A percentile compares a stretch with the other conserved stretches of the same genome.
Conservation (phyloP, 306 rosid genomes). For the barrel medic (Medicago truncatula) region MtrunA17r5.0-ANR NC_053044.1:25413501-25414000, state of each 20-base stretch:
- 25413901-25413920: conserved; percentile 91
- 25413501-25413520: conserved; percentile 28
- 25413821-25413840: neutral
- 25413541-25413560: neutral
- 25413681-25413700: conserved; percentile 63
- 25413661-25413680: conserved; percentile 78
- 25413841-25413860: conserved; percentile 23
- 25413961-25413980: conserved; percentile 75
- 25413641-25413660: conserved; percentile 93
- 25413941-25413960: conserved; percentile 94
- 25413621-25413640: conserved; percentile 82
- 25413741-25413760: neutral
- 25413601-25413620: conserved; percentile 82
- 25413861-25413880: neutral
- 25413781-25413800: neutral
- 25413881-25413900: conserved; percentile 72
- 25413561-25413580: conserved; percentile 30
- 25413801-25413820: neutral
- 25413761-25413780: conserved; percentile 14
- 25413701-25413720: conserved; percentile 75
- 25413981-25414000: conserved; percentile 90
- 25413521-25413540: conserved; percentile 4
- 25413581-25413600: conserved; percentile 84
- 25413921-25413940: conserved; percentile 92
- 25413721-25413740: neutral